Percentiles rank a stretch among this genome's conserved stretches.
Conservation (phyloP, 345 rosid species). For the Kandelia obovata region DNA sequence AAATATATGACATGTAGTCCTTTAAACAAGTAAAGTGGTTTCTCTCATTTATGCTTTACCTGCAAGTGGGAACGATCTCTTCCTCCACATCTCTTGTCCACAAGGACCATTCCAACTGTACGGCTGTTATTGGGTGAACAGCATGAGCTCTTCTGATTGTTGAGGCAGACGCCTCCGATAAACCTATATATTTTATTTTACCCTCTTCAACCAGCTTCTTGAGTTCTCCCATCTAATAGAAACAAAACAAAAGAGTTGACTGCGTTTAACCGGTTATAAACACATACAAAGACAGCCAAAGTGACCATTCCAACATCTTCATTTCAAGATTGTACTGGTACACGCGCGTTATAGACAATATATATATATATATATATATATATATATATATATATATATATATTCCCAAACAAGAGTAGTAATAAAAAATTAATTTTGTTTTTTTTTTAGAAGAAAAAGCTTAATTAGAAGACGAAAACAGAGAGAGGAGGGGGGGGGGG, state of each 20-base stretch:
- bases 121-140: conserved; percentile 67
- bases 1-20: background rate
- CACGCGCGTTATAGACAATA: too few species aligned
- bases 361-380: too few species aligned
- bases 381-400: too few species aligned
- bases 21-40: background rate
- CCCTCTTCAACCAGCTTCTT: conserved; percentile 77
- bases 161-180: conserved; percentile 77
- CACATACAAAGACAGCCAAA: background rate
- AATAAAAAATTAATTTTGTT: background rate
- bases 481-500: background rate
- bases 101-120: conserved; percentile 76
- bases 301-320: too few species aligned
- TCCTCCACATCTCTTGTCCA: conserved; percentile 80
- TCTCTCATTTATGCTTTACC: background rate
- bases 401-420: too few species aligned
- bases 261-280: background rate
- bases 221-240: conserved; percentile 46
- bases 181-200: conserved; percentile 62
- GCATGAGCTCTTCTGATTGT: conserved; percentile 80
- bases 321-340: too few species aligned
- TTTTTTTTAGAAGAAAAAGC: too few species aligned
- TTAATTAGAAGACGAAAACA: background rate
- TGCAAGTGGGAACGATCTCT: conserved; percentile 50
- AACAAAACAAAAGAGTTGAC: background rate